Base-by-base conservation (phyloP, 495 filamentous ascomycete species). In the Barbatosphaeria neglecta region DNA sequence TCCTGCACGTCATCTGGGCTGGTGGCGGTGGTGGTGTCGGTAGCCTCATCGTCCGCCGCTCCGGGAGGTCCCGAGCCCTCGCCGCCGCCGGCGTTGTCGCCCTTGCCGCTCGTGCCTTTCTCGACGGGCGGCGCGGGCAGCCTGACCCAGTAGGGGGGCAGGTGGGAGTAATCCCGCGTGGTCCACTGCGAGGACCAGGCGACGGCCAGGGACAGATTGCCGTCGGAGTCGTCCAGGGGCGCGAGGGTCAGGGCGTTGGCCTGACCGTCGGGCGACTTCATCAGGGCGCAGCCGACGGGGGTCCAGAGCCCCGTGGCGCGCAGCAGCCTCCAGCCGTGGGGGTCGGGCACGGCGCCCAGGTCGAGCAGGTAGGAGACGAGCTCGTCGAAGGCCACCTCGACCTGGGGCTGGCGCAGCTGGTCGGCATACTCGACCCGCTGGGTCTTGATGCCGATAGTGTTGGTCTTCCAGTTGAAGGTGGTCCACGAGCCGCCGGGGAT, bases 361-460 rank as follows among this genome's bases (percentile, higher is more conserved):
- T 83, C 80, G 7, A 84, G 59, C 33, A 84, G 57, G 52, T 82
- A 82, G 15, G 64, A 70, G 2, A 83, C 53, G 5, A 83, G 65
- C 50, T 77, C 70, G 37, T 80, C 76, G 48, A 83, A 81, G 18
- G 71, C 71, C 42, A 82, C 68, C 47, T 83, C 79, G 16, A 81
- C 81, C 54, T 84, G 80, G 2, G 79, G 79, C 48, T 80, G 72
- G 17, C 72, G 61, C 38, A 84, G 61, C 57, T 84, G 78, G 46
- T 83, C 80, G 39, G 74, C 72, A 45, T 82, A 83, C 55, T 82
- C 76, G 33, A 82, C 57, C 22, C 79, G 64, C 56, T 82, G 78
- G 18, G 72, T 72, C 51, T 74, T 76, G 31, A 72, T 59, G 5
- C 79, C 78, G 25, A 80, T 80, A 23, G 71, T 66, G 48, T 81